Evolutionary conservation across 345 rosid species (phyloP).

Genomic region (Murraya paniculata): DNA sequence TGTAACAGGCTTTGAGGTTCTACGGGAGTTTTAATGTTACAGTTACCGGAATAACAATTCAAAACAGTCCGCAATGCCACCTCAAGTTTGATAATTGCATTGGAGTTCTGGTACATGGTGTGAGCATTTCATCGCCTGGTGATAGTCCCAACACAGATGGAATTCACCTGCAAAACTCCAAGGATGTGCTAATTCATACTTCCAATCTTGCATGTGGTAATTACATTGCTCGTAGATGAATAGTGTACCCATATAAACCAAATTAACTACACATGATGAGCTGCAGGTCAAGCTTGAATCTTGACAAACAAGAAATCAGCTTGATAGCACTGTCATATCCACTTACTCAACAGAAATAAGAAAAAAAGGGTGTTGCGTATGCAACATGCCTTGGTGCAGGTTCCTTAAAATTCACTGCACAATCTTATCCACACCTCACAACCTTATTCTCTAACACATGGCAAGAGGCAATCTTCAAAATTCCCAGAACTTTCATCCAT

Average conservation of each 20-base stretch:
- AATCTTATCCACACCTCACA: slow-evolving; percentile 30
- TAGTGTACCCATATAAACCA: background rate
- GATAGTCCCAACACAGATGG: slow-evolving; percentile 99
- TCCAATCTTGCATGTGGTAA: slow-evolving; percentile 82
- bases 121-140: slow-evolving; percentile 68
- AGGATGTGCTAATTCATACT: slow-evolving; percentile 71
- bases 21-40: slow-evolving; percentile 90
- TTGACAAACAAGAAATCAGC: slow-evolving; percentile 12
- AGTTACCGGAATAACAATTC: slow-evolving; percentile 85
- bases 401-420: slow-evolving; percentile 19
- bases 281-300: slow-evolving; percentile 15
- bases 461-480: slow-evolving; percentile 14
- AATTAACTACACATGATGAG: slow-evolving; percentile 4
- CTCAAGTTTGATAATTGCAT: slow-evolving; percentile 92
- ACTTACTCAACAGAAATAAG: background rate
- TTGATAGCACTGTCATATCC: slow-evolving; percentile 6
- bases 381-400: slow-evolving; percentile 14
- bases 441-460: slow-evolving; percentile 20
- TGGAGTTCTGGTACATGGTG: slow-evolving; percentile 76
- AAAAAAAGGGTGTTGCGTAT: background rate
- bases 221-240: slow-evolving; percentile 2
- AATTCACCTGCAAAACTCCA: slow-evolving; percentile 86
- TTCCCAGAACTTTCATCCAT: slow-evolving; percentile 5
- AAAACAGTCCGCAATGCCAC: slow-evolving; percentile 96
- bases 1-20: slow-evolving; percentile 77